Base-by-base conservation (phyloP, 495 filamentous ascomycete genomes). In the Penicillium odoratum region DNA sequence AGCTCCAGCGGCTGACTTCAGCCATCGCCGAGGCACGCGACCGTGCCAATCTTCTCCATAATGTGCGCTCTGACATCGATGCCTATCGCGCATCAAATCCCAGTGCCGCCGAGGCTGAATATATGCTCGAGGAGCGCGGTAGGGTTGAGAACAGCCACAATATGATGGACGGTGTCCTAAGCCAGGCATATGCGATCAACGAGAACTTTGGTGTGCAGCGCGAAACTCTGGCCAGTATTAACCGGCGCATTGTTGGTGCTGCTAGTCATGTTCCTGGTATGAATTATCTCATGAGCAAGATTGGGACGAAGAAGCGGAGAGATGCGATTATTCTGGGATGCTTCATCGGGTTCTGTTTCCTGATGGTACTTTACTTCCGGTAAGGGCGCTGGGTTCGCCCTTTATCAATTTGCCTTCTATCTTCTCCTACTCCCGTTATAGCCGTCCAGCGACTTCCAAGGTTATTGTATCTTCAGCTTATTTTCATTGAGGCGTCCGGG, bases 181-280 rank as follows among this genome's bases (percentile, higher is more conserved):
- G 89, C 73, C 95, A 97, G 81, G 94, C 94, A 28, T 98, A 99
- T 77, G 92, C 93, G 21, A 92, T 97, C 54, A 94, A 96, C 70
- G 91, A 97, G 78, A 89, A 81, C 63, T 98, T 99, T 69, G 83
- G 83, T 13, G 58, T 90, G 48, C 95, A 99, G 80, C 78, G 92
- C 28, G 92, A 97, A 78, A 90, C 85, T 43, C 75, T 99, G 30
- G 81, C 84, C 50, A 93, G 82, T 70, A 91, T 99, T 54, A 93
- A 97, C 68, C 75, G 93, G 55, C 80, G 93, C 59, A 96, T 98
- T 69, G 89, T 91, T 10, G 83, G 86, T 5, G 93, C 91, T 31
- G 94, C 93, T 46, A 88, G 89, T 65, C 87, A 93, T 67, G 87
- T 99, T 5, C 94, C 94, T 0, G 94, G 94, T 28, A 86, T 99